Base-by-base conservation (phyloP, 2,329 filamentous ascomycete genomes). In the Ampelomyces quisqualis region DNA sequence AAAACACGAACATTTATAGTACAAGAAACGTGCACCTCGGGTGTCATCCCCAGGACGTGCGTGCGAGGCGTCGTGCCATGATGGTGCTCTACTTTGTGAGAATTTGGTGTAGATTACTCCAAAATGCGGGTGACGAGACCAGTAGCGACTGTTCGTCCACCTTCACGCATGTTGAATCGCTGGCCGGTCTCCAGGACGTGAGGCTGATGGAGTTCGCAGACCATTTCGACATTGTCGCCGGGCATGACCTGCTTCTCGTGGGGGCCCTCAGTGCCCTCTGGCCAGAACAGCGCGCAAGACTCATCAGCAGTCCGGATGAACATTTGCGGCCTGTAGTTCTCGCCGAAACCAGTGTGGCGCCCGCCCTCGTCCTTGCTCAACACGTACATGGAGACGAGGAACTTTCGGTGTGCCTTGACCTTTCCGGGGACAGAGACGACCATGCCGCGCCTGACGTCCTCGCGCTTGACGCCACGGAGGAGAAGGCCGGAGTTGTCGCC, bases 401-500 rank as follows among this genome's bases (percentile, higher is more conserved):
- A 96, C 76, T 95, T 86, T 68, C 80, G 84, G 79, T 94, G 85
- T 29, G 91, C 83, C 77, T 89, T 95, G 72, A 87, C 82, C 61
- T 79, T 81, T 63, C 88, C 89, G 33, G 93, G 93, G 62, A 85
- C 82, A 60, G 84, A 82, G 64, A 97, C 78, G 60, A 97, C 88
- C 93, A 98, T 97, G 68, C 93, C 93, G 70, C 93, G 89, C 63
- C 77, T 80, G 64, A 98, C 80, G 64, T 98, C 94, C 76, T 98
- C 93, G 66, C 93, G 90, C 75, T 90, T 90, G 67, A 98, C 75
- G 79, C 93, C 91, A 75, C 93, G 89, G 72, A 98, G 85, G 39
- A 98, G 82, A 24, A 98, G 86, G 67, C 93, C 93, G 18, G 93
- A 96, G 84, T 97, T 98, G 75, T 98, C 93, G 72, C 93, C 93